Base-by-base conservation (phyloP, 2,329 filamentous ascomycete species). In the Aspergillus tubingensis region DNA sequence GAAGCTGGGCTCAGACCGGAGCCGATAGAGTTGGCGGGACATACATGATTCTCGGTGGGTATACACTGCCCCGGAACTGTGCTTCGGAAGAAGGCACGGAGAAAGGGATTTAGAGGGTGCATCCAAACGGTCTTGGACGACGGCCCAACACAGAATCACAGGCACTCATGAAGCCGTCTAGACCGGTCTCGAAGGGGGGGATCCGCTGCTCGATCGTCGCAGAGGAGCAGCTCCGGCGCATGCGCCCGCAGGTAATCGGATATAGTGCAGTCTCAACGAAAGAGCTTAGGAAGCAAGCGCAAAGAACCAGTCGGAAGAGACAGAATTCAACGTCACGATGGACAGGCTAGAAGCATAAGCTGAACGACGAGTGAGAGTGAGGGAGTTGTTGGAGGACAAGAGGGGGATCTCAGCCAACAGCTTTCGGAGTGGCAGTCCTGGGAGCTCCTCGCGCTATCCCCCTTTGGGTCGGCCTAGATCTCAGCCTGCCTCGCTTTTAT, bases 71-170 rank as follows among this genome's bases (percentile, higher is more conserved):
- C 83, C 70, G 91, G 90, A 75, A 97, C 86, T 77, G 91, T 88
- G 86, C 92, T 98, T 83, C 92, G 92, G 86, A 97, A 97, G 88
- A 99, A 98, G 85, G 94, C 92, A 84, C 91, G 89, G 79, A 99
- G 86, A 81, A 97, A 98, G 78, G 95, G 95, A 82, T 99, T 99
- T 88, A 98, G 86, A 83, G 95, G 92, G 89, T 93, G 93, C 93
- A 96, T 96, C 88, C 89, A 90, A 77, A 77, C 76, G 74, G 68
- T 77, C 71, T 77, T 74, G 76, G 75, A 77, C 70, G 70, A 74
- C 70, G 70, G 71, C 72, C 74, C 74, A 64, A 67, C 62, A 67
- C 63, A 70, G 59, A 58, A 66, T 59, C 66, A 68, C 70, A 60
- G 67, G 70, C 65, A 72, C 68, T 73, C 74, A 77, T 78, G 71